A percentile compares a stretch with the other conserved stretches of the same genome.
Conservation (phyloP, 768 basidiomycete genomes). For the Coprinopsis strossmayeri region DNA sequence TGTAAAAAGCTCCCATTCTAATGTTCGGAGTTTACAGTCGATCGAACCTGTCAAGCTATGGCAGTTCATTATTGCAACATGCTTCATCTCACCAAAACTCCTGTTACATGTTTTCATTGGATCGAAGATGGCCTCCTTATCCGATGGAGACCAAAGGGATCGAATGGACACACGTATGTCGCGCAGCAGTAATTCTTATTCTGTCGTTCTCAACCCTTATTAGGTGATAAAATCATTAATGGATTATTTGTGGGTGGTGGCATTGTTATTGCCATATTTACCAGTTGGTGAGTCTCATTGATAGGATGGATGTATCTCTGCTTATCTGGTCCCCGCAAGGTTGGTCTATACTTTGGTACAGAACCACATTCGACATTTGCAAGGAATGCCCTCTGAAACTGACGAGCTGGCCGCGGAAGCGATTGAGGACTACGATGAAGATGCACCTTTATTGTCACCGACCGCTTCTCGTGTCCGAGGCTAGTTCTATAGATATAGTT, state of each 20-base stretch:
- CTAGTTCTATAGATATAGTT: too few species aligned
- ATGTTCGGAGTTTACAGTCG: slow-evolving; percentile 33
- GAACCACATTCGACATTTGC: slow-evolving; percentile 49
- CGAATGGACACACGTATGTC: slow-evolving; percentile 70
- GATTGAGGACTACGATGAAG: slow-evolving; percentile 54
- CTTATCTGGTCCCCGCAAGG: too few species aligned
- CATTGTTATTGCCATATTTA: slow-evolving; percentile 46
- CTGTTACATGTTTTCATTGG: slow-evolving; percentile 75
- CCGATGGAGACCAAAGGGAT: slow-evolving; percentile 68
- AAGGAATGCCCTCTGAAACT: slow-evolving; percentile 39
- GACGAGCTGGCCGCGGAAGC: slow-evolving; percentile 55
- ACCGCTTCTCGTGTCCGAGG: slow-evolving; percentile 4
- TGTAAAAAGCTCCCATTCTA: background rate
- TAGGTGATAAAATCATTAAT: slow-evolving; percentile 65
- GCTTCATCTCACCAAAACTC: slow-evolving; percentile 64
- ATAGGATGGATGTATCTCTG: slow-evolving; percentile 10
- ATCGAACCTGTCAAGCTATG: slow-evolving; percentile 67
- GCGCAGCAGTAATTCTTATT: background rate
- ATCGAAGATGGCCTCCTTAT: slow-evolving; percentile 62
- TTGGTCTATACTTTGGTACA: slow-evolving; percentile 60
- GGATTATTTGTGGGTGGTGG: slow-evolving; percentile 51
- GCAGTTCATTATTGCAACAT: slow-evolving; percentile 74
- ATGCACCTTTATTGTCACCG: slow-evolving; percentile 46
- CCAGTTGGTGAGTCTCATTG: slow-evolving; percentile 54
- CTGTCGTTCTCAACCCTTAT: slow-evolving; percentile 3